Percentiles rank a stretch among this genome's conserved stretches.
Conservation (phyloP, 2,329 filamentous ascomycete species). For the Exophiala sideris region DNA sequence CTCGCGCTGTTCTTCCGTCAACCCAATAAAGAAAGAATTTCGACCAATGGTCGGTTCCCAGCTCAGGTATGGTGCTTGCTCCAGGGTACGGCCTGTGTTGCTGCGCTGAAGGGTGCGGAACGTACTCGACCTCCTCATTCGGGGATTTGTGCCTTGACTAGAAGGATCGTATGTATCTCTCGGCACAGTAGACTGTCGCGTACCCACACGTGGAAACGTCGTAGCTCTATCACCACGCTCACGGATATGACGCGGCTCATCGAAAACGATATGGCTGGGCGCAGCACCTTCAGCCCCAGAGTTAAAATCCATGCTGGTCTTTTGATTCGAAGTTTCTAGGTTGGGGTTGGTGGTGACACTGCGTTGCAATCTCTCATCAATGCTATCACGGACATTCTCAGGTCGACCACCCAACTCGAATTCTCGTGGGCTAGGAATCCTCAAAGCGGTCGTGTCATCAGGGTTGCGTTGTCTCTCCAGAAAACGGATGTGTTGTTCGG, state of each 20-base stretch:
- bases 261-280: slow-evolving; percentile 44
- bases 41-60: slow-evolving; percentile 89
- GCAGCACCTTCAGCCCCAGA: slow-evolving; percentile 3
- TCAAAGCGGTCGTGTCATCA: slow-evolving; percentile 68
- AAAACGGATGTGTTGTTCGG: slow-evolving; percentile 84
- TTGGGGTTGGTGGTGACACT: slow-evolving; percentile 22
- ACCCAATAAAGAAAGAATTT: slow-evolving; percentile 86
- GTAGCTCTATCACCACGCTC: slow-evolving; percentile 29
- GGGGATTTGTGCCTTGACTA: slow-evolving; percentile 20
- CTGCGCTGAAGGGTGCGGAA: slow-evolving; percentile 44
- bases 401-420: slow-evolving; percentile 79
- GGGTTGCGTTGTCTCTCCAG: slow-evolving; percentile 76
- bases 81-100: slow-evolving; percentile 43
- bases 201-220: slow-evolving; percentile 23
- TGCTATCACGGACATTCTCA: slow-evolving; percentile 52
- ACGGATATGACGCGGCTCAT: slow-evolving; percentile 45
- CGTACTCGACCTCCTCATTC: slow-evolving; percentile 53
- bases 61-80: slow-evolving; percentile 81
- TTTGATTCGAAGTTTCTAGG: slow-evolving; percentile 28
- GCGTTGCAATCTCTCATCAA: slow-evolving; percentile 34
- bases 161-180: slow-evolving; percentile 12
- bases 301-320: slow-evolving; percentile 2
- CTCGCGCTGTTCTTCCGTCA: slow-evolving; percentile 87
- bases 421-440: slow-evolving; percentile 88
- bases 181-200: slow-evolving; percentile 17